Conservation (phyloP, 192 early-diverging fungal genomes). For the Mortierella alpina region DNA sequence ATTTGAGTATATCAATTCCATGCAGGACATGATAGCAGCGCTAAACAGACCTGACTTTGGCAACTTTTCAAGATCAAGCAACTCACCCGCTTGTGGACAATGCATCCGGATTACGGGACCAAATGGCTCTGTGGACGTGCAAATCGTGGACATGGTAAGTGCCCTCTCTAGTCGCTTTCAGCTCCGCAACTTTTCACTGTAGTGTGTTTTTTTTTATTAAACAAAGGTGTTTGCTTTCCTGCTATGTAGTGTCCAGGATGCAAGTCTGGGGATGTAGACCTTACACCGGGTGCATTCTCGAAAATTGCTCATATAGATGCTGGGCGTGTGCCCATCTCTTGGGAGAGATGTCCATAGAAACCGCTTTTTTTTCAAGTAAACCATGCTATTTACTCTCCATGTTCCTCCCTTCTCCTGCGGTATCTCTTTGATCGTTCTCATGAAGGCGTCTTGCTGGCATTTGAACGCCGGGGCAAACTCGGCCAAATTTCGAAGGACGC, state of each 20-base stretch:
- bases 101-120: conserved; percentile 62
- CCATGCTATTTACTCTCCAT: too few relatives aligned
- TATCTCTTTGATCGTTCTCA: too few relatives aligned
- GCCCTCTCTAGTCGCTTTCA: neutral
- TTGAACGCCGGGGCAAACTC: too few relatives aligned
- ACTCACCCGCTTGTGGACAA: conserved; percentile 63
- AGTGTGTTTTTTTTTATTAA: neutral
- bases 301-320: conserved; percentile 43
- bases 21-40: conserved; percentile 29
- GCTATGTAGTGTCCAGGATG: conserved; percentile 50
- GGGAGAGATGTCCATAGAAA: conserved; percentile 36
- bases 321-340: conserved; percentile 47
- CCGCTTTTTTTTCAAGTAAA: too few relatives aligned
- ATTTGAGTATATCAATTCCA: conserved; percentile 29
- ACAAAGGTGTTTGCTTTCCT: neutral
- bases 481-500: too few relatives aligned
- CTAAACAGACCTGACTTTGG: conserved; percentile 65
- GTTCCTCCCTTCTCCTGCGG: too few relatives aligned
- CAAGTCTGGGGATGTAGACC: conserved; percentile 50
- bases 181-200: neutral
- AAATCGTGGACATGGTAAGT: conserved; percentile 66
- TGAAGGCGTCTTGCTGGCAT: too few relatives aligned
- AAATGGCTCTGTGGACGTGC: conserved; percentile 60
- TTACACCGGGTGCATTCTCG: conserved; percentile 47
- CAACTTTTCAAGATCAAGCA: conserved; percentile 42